phyloP scores from a whole-genome alignment of 371 early-diverging fungal species.

The Saksenaea vasiformis region DNA sequence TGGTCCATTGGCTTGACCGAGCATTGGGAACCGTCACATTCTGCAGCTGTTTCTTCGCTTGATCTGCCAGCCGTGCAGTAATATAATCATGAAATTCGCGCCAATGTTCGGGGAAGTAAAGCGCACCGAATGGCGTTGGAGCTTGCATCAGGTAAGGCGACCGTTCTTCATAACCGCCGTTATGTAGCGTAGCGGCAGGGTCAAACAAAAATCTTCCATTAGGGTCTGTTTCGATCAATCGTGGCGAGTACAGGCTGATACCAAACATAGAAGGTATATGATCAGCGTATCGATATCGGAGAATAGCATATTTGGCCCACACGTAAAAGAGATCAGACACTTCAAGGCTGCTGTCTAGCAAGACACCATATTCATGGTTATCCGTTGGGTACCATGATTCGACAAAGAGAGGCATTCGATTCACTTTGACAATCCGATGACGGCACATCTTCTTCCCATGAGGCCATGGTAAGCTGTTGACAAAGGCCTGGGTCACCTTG shows the following conservation, averaged over 20 bases:
- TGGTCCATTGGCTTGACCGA: constrained; percentile 57
- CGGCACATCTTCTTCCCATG: constrained; percentile 52
- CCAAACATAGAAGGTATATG: constrained; percentile 50
- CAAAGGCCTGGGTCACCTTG: constrained; percentile 49
- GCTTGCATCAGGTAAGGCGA: constrained; percentile 57
- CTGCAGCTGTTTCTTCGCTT: constrained; percentile 39
- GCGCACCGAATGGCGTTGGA: constrained; percentile 54
- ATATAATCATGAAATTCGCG: constrained; percentile 68
- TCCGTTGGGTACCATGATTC: constrained; percentile 67
- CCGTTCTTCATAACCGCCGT: constrained; percentile 24
- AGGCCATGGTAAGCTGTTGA: constrained; percentile 51
- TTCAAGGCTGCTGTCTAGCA: constrained; percentile 60
- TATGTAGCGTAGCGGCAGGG: constrained; percentile 20
- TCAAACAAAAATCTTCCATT: constrained; percentile 29
- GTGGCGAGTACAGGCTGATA: constrained; percentile 64
- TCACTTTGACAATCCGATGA: constrained; percentile 56
- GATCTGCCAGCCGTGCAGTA: constrained; percentile 55
- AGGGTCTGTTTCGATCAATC: constrained; percentile 38
- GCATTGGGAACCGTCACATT: constrained; percentile 46
- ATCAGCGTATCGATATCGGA: constrained; percentile 54
- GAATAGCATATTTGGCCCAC: constrained; percentile 60
- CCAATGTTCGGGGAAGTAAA: constrained; percentile 72
- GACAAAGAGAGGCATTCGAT: constrained; percentile 57
- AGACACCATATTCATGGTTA: constrained; percentile 59
- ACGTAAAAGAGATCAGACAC: constrained; percentile 58